Evolutionary conservation across 495 filamentous ascomycete species (phyloP), one percentile per base, ranked within the genome.

Genomic region (Chaetomidium leptoderma): DNA sequence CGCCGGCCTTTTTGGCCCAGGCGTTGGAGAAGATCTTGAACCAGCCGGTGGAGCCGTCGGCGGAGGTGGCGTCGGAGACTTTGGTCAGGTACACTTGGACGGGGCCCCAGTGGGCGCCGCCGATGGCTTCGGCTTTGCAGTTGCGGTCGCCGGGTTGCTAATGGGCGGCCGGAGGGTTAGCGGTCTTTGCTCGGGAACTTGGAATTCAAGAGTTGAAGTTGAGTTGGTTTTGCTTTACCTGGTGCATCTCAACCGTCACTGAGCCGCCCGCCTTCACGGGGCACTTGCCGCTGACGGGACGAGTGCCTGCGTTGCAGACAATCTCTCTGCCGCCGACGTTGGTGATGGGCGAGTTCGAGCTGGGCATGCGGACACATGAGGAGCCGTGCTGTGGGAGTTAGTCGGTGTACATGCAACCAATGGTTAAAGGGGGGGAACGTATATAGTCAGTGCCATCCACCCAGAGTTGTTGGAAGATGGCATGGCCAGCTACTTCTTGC

Each of bases 41-140:
- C 79, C 79, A 83, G 2, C 65, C 57, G 2, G 65, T 61, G 2
- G 67, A 19, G 11, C 74, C 72, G 56, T 72, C 67, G 9, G 77
- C 78, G 6, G 66, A 72, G 16, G 70, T 65, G 5, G 81, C 75
- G 63, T 82, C 75, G 17, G 66, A n/a, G 3, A 83, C 81, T 44
- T 77, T 74, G 64, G 70, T 70, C 58, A 83, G 73, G 69, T 83
- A 84, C 27, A 75, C 74, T 55, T 79, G 71, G 5, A 83, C 80
- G 16, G 76, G 74, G 3, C 74, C 74, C 67, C 70, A 72, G 63
- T 76, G 75, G 29, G 68, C 68, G 3, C 76, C 78, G 43, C 77
- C 78, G 56, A 81, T 78, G 57, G 76, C 78, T 46, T 78, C 75
- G 57, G 66, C 62, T 6, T 55, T 49, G 66, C 74, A 81, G 32